Conservation (phyloP, 768 basidiomycete genomes). For the Steccherinum ochraceum region DNA sequence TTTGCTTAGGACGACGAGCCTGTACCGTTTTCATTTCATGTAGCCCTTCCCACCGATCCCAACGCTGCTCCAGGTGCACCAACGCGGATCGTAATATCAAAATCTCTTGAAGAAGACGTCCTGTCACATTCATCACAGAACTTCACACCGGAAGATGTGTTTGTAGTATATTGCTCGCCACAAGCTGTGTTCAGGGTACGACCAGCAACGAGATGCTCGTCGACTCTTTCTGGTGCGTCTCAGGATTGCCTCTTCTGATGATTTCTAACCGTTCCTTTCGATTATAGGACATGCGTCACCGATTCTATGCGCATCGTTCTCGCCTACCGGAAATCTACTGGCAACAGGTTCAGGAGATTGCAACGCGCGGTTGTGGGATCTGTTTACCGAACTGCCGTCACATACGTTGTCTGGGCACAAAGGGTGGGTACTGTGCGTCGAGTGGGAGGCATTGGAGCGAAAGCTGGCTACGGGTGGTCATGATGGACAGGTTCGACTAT, state of each 20-base stretch:
- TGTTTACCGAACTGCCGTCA: slow-evolving; percentile 87
- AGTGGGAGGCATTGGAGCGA: slow-evolving; percentile 93
- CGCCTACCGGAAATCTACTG: slow-evolving; percentile 84
- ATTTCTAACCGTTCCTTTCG: slow-evolving; percentile 3
- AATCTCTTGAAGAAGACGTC: slow-evolving; percentile 79
- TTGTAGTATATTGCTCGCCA: slow-evolving; percentile 86
- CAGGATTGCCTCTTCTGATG: slow-evolving; percentile 5
- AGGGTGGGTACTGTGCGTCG: slow-evolving; percentile 95
- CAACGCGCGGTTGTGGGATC: slow-evolving; percentile 89
- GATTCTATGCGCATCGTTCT: slow-evolving; percentile 93
- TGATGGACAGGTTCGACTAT: slow-evolving; percentile 87
- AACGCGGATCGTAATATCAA: slow-evolving; percentile 76
- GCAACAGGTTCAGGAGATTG: slow-evolving; percentile 97
- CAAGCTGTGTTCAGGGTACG: slow-evolving; percentile 94
- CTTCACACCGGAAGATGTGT: slow-evolving; percentile 81
- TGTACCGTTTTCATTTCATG: slow-evolving; percentile 88
- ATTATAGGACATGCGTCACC: slow-evolving; percentile 79
- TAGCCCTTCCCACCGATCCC: slow-evolving; percentile 58
- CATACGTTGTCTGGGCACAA: slow-evolving; percentile 83
- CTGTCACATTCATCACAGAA: slow-evolving; percentile 63
- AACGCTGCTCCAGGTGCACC: slow-evolving; percentile 43
- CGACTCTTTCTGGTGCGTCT: slow-evolving; percentile 78
- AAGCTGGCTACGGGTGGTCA: slow-evolving; percentile 91
- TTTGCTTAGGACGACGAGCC: slow-evolving; percentile 70
- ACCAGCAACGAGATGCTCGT: slow-evolving; percentile 90